phyloP scores from a whole-genome alignment of 495 filamentous ascomycete species.

The Cenococcum geophilum region DNA sequence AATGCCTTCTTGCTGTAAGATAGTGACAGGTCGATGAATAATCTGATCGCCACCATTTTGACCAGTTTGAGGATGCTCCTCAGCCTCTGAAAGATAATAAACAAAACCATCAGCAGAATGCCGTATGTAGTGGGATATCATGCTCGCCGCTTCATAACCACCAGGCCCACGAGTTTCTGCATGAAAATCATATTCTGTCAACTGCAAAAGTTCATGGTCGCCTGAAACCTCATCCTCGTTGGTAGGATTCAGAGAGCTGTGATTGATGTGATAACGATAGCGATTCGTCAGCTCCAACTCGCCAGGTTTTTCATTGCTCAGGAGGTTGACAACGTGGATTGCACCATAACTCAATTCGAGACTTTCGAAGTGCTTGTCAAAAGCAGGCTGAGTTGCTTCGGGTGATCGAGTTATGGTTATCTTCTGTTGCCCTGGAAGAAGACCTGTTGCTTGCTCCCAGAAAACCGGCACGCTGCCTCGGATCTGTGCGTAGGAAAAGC shows the following conservation, averaged over 20 bases:
- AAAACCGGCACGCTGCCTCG: constrained; percentile 91
- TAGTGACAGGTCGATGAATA: constrained; percentile 53
- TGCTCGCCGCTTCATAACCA: constrained; percentile 81
- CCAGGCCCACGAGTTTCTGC: constrained; percentile 81
- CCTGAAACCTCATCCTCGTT: constrained; percentile 39
- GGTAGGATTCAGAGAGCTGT: constrained; percentile 57
- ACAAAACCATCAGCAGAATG: constrained; percentile 77
- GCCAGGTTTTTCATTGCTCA: constrained; percentile 77
- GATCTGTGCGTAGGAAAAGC: constrained; percentile 91
- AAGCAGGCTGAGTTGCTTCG: constrained; percentile 90
- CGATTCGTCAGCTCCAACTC: constrained; percentile 73
- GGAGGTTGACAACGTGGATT: constrained; percentile 83
- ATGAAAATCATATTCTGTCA: constrained; percentile 91
- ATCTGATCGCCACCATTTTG: constrained; percentile 33
- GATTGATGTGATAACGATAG: constrained; percentile 68
- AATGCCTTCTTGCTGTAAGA: constrained; percentile 86
- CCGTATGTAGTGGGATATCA: constrained; percentile 67
- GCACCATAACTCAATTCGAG: constrained; percentile 81
- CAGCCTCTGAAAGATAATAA: constrained; percentile 74
- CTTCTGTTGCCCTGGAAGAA: constrained; percentile 90
- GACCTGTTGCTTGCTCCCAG: constrained; percentile 87
- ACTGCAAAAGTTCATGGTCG: constrained; percentile 64
- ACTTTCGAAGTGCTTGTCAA: constrained; percentile 85
- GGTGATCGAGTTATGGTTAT: constrained; percentile 81
- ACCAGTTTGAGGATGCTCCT: constrained; percentile 39